Evolutionary conservation across 352 stramenopile species (phyloP), one percentile per base, ranked within the genome.

Genomic region (Elongisporangium undulatum): DNA sequence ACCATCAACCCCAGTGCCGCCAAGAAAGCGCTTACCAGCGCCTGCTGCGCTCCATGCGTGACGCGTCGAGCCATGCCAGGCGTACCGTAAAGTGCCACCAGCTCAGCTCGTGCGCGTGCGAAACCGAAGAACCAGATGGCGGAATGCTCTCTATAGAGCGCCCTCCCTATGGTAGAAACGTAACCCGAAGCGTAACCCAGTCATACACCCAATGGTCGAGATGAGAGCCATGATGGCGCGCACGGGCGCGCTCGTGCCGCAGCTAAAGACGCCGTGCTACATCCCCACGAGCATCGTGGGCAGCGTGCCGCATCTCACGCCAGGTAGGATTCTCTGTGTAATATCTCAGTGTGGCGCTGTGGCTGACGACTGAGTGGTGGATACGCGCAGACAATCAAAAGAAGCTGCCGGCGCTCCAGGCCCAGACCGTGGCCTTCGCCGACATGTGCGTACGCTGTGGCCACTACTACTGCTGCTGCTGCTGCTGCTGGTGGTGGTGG

Each of bases 241-340:
- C 26, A 24, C 48, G 10, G 50, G 54, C 20, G 55, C 60, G 54
- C 62, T 83, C 56, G 76, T 80, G 10, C 53, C 72, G 66, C 58
- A 58, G 59, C 22, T 70, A 66, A 41, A 72, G 41, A 90, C 83
- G 67, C 83, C 83, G 29, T 93, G 83, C 65, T 93, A 89, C 68
- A 63, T 93, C 21, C 81, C 83, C 29, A 68, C 83, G 20, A 82
- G 75, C 19, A 71, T 91, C 61, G 69, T 72, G 22, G 83, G 81
- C 55, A 89, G 84, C 58, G 69, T 91, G 34, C 81, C 83, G 20
- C 79, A 89, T 67, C 60, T 93, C 54, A 93, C 83, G 17, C 82
- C 80, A 67, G 78, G 78, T 86, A 63, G 12, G 51, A 26, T 51
- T 10, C 29, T 24, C 19, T 16, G 58, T 54, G n/a, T 20, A 12